phyloP scores from a whole-genome alignment of 495 filamentous ascomycete species.

The Podospora tetraspora region DNA sequence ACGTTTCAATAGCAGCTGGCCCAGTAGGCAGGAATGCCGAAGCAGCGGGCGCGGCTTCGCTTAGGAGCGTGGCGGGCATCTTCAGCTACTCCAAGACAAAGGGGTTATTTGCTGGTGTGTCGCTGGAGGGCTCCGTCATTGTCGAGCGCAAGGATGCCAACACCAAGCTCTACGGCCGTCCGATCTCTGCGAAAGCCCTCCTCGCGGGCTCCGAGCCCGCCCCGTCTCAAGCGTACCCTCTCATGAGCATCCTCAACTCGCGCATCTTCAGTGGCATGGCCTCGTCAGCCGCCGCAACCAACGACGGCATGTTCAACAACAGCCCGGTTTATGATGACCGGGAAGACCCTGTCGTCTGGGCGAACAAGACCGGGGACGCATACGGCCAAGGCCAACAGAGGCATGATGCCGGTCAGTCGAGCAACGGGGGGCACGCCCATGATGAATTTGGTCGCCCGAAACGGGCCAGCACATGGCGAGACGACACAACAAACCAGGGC shows the following conservation, averaged over 20 bases:
- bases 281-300: conserved; percentile 33
- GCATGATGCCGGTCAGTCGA: conserved; percentile 16
- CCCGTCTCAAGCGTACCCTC: conserved; percentile 73
- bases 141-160: conserved; percentile 95
- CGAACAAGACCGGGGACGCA: conserved; percentile 67
- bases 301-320: conserved; percentile 86
- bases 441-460: conserved; percentile 47
- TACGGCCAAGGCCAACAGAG: conserved; percentile 66
- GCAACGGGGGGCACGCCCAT: conserved; percentile 50
- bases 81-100: conserved; percentile 98
- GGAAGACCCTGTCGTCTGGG: conserved; percentile 92
- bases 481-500: conserved; percentile 81
- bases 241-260: conserved; percentile 78
- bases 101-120: conserved; percentile 92
- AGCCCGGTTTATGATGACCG: conserved; percentile 84
- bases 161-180: conserved; percentile 84
- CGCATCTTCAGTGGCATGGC: conserved; percentile 69
- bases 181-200: conserved; percentile 73
- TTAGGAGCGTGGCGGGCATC: conserved; percentile 82
- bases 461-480: conserved; percentile 77
- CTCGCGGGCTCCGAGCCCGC: conserved; percentile 72
- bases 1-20: conserved; percentile 92
- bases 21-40: conserved; percentile 93
- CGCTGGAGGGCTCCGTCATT: conserved; percentile 82
- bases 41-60: conserved; percentile 87